Evolutionary conservation across 1,139 yeast species (phyloP).

Genomic region (Nadsonia commutata): DNA sequence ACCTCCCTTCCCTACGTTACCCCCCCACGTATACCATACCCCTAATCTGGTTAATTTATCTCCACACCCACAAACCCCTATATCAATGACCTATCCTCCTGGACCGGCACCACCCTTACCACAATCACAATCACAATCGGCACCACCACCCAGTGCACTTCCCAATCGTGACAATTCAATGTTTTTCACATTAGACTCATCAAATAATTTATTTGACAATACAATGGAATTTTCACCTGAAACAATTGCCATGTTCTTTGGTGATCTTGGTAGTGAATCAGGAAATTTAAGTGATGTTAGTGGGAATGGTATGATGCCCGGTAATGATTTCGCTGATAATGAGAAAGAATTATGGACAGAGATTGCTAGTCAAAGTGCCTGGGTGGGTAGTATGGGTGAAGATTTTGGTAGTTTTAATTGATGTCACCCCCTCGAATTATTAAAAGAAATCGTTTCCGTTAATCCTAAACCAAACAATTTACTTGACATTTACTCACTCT

Average conservation of each 20-base stretch:
- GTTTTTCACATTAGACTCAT: neutral
- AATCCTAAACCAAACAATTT: too few relatives aligned
- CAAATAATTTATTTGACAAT: neutral
- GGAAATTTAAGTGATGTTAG: neutral
- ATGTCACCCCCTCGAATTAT: too few relatives aligned
- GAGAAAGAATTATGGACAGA: conserved; percentile 15
- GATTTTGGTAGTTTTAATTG: too few relatives aligned
- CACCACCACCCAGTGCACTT: too few relatives aligned
- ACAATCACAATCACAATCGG: too few relatives aligned
- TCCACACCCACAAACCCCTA: conserved; percentile 1
- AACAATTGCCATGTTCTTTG: neutral
- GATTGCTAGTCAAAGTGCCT: conserved; percentile 13
- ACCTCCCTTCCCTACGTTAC: too few relatives aligned
- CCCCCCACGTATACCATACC: too few relatives aligned
- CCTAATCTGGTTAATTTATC: too few relatives aligned
- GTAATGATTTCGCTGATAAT: conserved; percentile 1
- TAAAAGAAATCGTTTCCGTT: too few relatives aligned
- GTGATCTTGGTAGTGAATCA: neutral
- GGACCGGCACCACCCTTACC: too few relatives aligned
- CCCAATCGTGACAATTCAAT: neutral
- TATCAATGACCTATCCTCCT: too few relatives aligned
- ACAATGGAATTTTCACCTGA: neutral
- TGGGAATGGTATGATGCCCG: neutral
- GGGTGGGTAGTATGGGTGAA: conserved; percentile 14
- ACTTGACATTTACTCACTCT: too few relatives aligned